Conservation (phyloP, 345 rosid species). For the Eucalyptus paniculata region DNA sequence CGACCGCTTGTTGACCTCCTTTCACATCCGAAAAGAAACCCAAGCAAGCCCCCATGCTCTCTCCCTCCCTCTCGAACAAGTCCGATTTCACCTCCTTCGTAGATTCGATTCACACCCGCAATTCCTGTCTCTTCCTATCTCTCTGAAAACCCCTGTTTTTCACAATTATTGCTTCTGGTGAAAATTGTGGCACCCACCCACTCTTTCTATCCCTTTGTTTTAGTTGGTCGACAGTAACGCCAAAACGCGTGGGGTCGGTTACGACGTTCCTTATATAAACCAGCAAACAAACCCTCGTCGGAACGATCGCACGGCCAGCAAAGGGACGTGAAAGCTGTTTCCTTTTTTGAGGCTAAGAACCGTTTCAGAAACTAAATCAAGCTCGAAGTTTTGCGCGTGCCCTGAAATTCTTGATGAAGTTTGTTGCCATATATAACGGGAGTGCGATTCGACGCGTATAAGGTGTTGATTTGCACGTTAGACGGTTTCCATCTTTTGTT, state of each 20-base stretch:
- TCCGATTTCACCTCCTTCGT: neutral
- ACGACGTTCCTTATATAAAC: no score
- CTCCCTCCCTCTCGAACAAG: neutral
- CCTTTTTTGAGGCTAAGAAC: accelerated
- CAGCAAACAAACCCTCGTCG: no score
- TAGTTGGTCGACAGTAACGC: accelerated
- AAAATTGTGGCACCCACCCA: neutral
- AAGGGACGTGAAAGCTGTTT: no score
- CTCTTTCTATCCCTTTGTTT: neutral
- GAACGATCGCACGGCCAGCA: accelerated
- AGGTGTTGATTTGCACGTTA: neutral
- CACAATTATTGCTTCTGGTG: neutral
- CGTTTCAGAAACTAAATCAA: no score
- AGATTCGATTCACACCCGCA: neutral
- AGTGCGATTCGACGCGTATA: accelerated
- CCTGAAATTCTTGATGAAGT: no score
- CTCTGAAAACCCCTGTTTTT: neutral
- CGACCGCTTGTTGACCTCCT: constrained; percentile 72
- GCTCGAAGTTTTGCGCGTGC: no score
- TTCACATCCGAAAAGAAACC: constrained; percentile 37
- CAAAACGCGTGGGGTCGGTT: neutral
- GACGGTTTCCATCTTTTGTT: neutral
- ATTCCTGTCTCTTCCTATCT: neutral
- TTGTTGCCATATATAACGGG: no score
- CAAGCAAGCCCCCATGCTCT: constrained; percentile 41